A percentile compares a stretch with the other conserved stretches of the same genome.
Evolutionary conservation across 208 protist species (phyloP).

Genomic region (Leishmania aethiopica): DNA sequence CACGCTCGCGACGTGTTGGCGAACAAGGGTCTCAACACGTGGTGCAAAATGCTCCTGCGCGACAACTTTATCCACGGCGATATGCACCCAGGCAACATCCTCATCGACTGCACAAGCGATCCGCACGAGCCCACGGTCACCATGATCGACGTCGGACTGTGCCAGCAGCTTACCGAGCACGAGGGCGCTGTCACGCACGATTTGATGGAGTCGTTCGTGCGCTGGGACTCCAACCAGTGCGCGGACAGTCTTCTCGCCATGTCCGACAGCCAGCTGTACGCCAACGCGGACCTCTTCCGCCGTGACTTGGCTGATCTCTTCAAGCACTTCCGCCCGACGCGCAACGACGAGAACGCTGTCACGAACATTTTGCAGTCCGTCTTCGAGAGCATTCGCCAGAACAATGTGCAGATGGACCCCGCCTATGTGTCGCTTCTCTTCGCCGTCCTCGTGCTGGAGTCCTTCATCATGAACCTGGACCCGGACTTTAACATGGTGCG

Average conservation of each 20-base stretch:
- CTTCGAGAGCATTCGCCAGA: slow-evolving; percentile 82
- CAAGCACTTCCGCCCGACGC: slow-evolving; percentile 68
- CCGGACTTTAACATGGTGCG: slow-evolving; percentile 92
- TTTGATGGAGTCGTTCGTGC: slow-evolving; percentile 88
- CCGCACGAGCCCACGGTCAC: slow-evolving; percentile 76
- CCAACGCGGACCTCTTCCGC: slow-evolving; percentile 54
- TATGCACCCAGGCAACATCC: slow-evolving; percentile 94
- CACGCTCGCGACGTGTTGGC: slow-evolving; percentile 84
- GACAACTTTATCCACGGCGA: slow-evolving; percentile 94
- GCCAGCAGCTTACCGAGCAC: slow-evolving; percentile 76
- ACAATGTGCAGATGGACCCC: slow-evolving; percentile 90
- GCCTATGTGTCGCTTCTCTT: slow-evolving; percentile 91
- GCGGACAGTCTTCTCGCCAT: slow-evolving; percentile 72
- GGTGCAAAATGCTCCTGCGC: slow-evolving; percentile 91
- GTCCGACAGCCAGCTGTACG: slow-evolving; percentile 62
- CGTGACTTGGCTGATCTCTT: slow-evolving; percentile 60
- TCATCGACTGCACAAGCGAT: slow-evolving; percentile 80
- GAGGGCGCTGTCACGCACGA: slow-evolving; percentile 67
- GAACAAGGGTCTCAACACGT: slow-evolving; percentile 89
- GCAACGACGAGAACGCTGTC: slow-evolving; percentile 72
- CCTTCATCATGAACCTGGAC: slow-evolving; percentile 93
- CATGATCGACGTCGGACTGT: slow-evolving; percentile 90
- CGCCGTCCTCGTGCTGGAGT: slow-evolving; percentile 88
- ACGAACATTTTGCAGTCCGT: slow-evolving; percentile 86
- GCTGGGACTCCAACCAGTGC: slow-evolving; percentile 78